A percentile compares a stretch with the other conserved stretches of the same genome.
phyloP scores from a whole-genome alignment of 2,329 filamentous ascomycete species.

The Neonectria hederae region DNA sequence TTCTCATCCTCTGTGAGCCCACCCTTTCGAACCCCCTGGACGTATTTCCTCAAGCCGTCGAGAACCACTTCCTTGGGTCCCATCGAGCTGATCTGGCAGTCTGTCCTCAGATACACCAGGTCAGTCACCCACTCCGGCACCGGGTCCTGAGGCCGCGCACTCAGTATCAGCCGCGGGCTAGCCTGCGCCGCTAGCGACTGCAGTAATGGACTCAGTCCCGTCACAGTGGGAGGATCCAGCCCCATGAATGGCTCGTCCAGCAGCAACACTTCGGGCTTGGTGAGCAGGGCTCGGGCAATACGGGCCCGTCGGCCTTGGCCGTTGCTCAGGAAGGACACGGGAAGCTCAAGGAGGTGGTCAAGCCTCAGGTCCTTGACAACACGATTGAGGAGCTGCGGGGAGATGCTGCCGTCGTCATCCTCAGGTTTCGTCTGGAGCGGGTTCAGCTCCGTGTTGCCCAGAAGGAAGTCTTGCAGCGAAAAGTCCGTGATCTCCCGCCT shows the following conservation, averaged over 20 bases:
- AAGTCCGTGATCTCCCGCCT: constrained; percentile 88
- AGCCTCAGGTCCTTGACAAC: constrained; percentile 78
- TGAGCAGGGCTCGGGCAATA: constrained; percentile 87
- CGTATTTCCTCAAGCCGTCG: constrained; percentile 59
- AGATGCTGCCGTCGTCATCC: constrained; percentile 57
- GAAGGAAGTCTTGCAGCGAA: constrained; percentile 81
- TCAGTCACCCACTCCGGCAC: constrained; percentile 93
- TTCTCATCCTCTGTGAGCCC: constrained; percentile 56
- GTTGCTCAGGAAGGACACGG: constrained; percentile 90
- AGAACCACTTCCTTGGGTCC: constrained; percentile 73
- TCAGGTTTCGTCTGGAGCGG: constrained; percentile 58
- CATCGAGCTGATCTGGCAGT: constrained; percentile 71
- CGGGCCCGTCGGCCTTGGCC: constrained; percentile 88
- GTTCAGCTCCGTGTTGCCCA: constrained; percentile 86
- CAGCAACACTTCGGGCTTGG: constrained; percentile 80
- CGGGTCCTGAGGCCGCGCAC: constrained; percentile 83
- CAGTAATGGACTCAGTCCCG: constrained; percentile 76
- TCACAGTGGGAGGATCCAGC: constrained; percentile 84
- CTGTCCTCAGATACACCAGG: constrained; percentile 74
- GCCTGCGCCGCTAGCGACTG: constrained; percentile 71
- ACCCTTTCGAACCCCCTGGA: constrained; percentile 57
- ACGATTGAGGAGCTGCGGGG: constrained; percentile 62
- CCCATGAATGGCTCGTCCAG: constrained; percentile 98
- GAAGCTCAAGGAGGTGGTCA: constrained; percentile 75
- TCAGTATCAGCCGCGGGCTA: constrained; percentile 78